phyloP scores from a whole-genome alignment of 257 asterid species.

The Rhazya stricta region DNA sequence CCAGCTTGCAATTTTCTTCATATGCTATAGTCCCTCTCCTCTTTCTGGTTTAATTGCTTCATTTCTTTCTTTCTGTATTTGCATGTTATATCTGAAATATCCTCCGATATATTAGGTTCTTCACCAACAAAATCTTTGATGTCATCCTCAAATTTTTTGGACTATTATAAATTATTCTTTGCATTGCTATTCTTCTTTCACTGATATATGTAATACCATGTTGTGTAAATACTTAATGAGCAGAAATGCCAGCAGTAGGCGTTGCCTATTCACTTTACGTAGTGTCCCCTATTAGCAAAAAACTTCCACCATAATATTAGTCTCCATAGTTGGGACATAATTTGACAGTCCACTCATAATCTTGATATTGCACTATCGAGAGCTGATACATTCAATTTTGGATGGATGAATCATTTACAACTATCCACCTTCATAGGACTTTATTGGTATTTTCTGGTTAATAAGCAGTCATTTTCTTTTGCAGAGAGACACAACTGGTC shows the following conservation, averaged over 20 bases:
- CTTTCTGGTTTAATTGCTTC: neutral
- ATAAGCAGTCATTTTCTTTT: constrained; percentile 13
- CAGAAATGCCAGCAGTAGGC: neutral
- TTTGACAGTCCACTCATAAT: neutral
- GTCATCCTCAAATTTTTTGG: neutral
- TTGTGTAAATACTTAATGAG: neutral
- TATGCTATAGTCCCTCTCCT: neutral
- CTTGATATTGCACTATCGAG: neutral
- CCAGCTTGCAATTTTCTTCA: neutral
- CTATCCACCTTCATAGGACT: neutral
- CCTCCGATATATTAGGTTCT: neutral
- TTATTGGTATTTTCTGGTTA: neutral
- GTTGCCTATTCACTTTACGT: neutral
- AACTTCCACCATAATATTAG: neutral
- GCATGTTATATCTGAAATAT: neutral
- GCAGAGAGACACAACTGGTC: constrained; percentile 88
- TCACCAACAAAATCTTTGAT: neutral
- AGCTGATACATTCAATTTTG: neutral
- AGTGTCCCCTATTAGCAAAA: neutral
- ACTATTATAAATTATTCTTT: neutral
- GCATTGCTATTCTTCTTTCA: neutral
- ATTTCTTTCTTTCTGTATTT: neutral
- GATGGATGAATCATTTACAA: neutral
- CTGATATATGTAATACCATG: neutral
- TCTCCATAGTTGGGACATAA: neutral